Percentiles rank a stretch among this genome's conserved stretches.
These are phyloP conservation scores for Saccharum hybrid DNA, from an alignment of 202 grass and related monocot species.

Conservation along the genomic window DNA sequence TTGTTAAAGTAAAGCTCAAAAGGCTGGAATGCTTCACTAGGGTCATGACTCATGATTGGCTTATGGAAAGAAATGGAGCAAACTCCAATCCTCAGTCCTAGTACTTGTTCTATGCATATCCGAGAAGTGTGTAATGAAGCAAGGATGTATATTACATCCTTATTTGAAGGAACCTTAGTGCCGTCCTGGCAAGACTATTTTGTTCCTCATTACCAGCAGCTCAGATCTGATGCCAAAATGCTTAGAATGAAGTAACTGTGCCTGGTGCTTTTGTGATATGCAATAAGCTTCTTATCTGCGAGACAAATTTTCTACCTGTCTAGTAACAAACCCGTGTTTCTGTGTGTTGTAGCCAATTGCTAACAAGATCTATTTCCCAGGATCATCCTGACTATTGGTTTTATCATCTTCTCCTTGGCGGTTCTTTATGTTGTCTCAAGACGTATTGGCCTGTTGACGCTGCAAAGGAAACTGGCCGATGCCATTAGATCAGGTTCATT, in stretches of 20 bases:
- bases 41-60: too few relatives aligned
- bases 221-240: not conserved
- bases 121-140: not conserved
- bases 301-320: not conserved
- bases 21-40: too few relatives aligned
- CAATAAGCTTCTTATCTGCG: not conserved
- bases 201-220: not conserved
- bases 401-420: constrained; percentile 62
- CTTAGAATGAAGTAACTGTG: not conserved
- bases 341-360: constrained; percentile 5
- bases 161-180: not conserved
- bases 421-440: constrained; percentile 83
- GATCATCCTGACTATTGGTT: constrained; percentile 73
- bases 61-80: not conserved
- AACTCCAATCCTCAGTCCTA: constrained; percentile 9
- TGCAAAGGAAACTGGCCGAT: constrained; percentile 79
- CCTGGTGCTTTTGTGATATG: not conserved
- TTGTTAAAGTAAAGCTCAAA: not conserved
- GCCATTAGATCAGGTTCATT: constrained; percentile 79
- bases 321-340: not conserved
- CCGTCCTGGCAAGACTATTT: not conserved
- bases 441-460: constrained; percentile 63
- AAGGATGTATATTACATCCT: not conserved
- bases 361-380: constrained; percentile 57
- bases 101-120: not conserved